These are phyloP conservation scores for Nymphaea colorata DNA, from an alignment of 164 flowering plant genomes.

Conservation along the genomic window DNA sequence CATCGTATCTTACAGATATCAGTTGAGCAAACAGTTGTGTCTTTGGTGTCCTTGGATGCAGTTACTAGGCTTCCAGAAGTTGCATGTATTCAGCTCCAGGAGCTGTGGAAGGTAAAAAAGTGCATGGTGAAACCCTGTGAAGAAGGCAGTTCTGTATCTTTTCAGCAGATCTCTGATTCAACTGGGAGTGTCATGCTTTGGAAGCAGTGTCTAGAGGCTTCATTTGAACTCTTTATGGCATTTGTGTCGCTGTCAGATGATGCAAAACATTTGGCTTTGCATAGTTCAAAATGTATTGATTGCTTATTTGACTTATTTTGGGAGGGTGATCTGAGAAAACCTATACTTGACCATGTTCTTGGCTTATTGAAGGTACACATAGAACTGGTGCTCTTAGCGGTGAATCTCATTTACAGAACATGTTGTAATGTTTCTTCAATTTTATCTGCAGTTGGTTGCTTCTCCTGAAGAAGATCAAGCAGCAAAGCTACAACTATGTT, in stretches of 20 bases:
- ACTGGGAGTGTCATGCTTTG: conserved; percentile 24
- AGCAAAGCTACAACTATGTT: conserved; percentile 65
- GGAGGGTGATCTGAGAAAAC: conserved; percentile 56
- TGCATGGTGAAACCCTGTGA: conserved; percentile 11
- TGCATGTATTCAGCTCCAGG: conserved; percentile 70
- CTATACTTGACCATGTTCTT: conserved; percentile 46
- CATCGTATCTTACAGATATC: conserved; percentile 56
- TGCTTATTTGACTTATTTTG: conserved; percentile 86
- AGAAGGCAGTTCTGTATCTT: conserved; percentile 7
- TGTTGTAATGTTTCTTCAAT: too few species aligned
- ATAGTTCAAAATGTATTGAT: conserved; percentile 49
- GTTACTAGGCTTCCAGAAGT: conserved; percentile 71
- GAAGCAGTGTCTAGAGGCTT: conserved; percentile 47
- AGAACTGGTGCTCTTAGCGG: too few species aligned
- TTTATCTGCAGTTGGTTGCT: conserved; percentile 39
- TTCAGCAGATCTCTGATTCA: conserved; percentile 12
- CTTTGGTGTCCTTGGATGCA: conserved; percentile 68
- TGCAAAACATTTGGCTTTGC: conserved; percentile 49
- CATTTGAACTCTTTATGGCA: conserved; percentile 47
- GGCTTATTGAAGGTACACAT: conserved; percentile 74
- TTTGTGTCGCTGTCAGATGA: conserved; percentile 54
- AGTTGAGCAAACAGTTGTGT: conserved; percentile 66
- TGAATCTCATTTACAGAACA: too few species aligned
- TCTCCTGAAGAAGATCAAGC: conserved; percentile 47
- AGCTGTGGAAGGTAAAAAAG: conserved; percentile 31